These are phyloP conservation scores for Penicillium malachiteum DNA, from an alignment of 495 filamentous ascomycete genomes.

Conservation along the genomic window DNA sequence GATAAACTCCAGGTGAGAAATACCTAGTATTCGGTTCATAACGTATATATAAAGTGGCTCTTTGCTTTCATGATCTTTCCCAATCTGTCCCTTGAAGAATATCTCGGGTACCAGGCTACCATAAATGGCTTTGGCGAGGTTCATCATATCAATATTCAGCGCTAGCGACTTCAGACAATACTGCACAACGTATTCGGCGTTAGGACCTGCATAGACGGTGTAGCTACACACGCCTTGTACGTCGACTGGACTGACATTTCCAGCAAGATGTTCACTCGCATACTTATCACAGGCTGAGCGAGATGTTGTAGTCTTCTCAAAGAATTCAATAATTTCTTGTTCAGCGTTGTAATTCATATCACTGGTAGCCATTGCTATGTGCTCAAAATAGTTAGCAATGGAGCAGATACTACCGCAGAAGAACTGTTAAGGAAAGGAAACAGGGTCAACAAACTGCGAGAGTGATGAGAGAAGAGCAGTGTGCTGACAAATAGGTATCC, in stretches of 20 bases:
- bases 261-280: conserved; percentile 32
- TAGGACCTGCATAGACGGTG: conserved; percentile 39
- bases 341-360: background rate
- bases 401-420: no score
- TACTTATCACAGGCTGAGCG: conserved; percentile 32
- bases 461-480: no score
- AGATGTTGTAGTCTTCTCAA: conserved; percentile 13
- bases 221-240: conserved; percentile 49
- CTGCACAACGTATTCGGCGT: conserved; percentile 39
- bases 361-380: background rate
- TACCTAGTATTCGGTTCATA: background rate
- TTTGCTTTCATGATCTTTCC: background rate
- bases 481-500: no score
- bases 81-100: background rate
- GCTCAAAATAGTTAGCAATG: no score
- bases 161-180: conserved; percentile 39
- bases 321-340: conserved; percentile 2
- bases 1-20: background rate
- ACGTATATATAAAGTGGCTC: background rate
- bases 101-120: conserved; percentile 24
- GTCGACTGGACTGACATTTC: conserved; percentile 30
- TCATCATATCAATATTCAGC: conserved; percentile 26
- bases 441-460: no score
- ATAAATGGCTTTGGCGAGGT: conserved; percentile 30
- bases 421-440: no score